Evolutionary conservation across 2,329 filamentous ascomycete species (phyloP), one percentile per base, ranked within the genome.

Genomic region (Sarocladiaceae sp.): DNA sequence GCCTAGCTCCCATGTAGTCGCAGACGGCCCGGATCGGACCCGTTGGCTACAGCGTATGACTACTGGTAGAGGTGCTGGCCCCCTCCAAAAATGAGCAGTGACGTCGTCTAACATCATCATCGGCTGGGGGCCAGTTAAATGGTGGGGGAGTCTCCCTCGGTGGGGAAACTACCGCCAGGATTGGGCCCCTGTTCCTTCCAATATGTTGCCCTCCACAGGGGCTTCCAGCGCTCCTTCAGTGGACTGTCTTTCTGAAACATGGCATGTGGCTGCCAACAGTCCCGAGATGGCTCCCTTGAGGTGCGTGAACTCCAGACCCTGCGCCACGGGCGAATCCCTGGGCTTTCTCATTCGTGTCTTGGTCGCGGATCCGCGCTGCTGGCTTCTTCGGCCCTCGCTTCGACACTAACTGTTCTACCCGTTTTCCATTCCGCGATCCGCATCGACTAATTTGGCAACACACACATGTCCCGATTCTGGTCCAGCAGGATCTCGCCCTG

Each of bases 81-180:
- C 40, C 40, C 40, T 44, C 40, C 40, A 44, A 44, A 44, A 44
- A 12, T 17, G 20, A 25, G 20, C 40, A 26, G 23, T 44, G 40
- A 44, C 40, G 40, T 44, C 40, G 40, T 44, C 23, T 44, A 22
- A 22, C 40, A 44, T 44, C 40, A 44, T 44, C 40, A 44, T 44
- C 40, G 20, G 17, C 15, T 23, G 15, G 15, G 33, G 33, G 33
- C 8, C 8, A 10, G n/a, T n/a, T n/a, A n/a, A n/a, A 36, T 36
- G 33, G 33, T 36, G 33, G 33, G 33, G 33, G 33, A 17, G 18
- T n/a, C 18, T 17, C 6, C 33, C 33, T n/a, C 8, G 33, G 33
- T 36, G 33, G 33, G 33, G 33, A 36, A 31, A 36, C 18, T 17
- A 17, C 18, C 33, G 15, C 7, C 15, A n/a, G 7, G 8, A 36